These are phyloP conservation scores for Claviceps citrina DNA, from an alignment of 2,329 filamentous ascomycete species.

Conservation along the genomic window DNA sequence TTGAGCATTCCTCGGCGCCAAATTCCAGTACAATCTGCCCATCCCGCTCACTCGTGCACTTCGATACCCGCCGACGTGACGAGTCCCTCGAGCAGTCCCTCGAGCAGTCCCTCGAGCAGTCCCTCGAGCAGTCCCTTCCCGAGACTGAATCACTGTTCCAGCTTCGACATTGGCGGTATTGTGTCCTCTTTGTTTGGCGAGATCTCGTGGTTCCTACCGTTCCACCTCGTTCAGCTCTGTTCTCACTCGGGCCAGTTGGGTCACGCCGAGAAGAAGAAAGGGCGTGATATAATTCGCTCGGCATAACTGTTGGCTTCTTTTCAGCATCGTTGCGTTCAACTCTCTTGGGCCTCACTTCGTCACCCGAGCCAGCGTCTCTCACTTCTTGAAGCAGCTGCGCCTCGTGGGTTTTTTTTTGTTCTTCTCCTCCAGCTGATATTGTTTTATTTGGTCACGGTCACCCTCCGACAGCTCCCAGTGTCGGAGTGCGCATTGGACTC, in stretches of 20 bases:
- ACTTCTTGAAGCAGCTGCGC: neutral
- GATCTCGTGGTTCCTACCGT: conserved; percentile 1
- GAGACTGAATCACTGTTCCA: conserved; percentile 13
- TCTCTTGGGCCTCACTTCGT: neutral
- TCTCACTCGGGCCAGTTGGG: neutral
- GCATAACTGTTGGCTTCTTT: neutral
- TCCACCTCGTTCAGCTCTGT: conserved; percentile 10
- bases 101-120: conserved; percentile 13
- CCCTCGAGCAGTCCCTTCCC: conserved; percentile 20
- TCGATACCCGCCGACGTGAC: conserved; percentile 7
- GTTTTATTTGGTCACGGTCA: neutral
- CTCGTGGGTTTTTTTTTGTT: neutral
- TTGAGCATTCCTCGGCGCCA: conserved; percentile 28
- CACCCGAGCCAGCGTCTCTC: neutral
- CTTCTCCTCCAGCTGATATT: neutral
- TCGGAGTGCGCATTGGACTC: conserved; percentile 1
- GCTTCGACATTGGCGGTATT: conserved; percentile 7
- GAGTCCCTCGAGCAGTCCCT: too few species aligned
- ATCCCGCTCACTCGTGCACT: conserved; percentile 18
- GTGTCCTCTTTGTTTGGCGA: conserved; percentile 1
- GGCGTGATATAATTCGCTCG: neutral
- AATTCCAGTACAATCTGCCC: conserved; percentile 21
- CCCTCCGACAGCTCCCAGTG: too few species aligned
- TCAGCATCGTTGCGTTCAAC: neutral
- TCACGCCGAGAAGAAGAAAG: conserved; percentile 1